A percentile compares a stretch with the other conserved stretches of the same genome.
These are phyloP conservation scores for Sphagnum fallax DNA, from an alignment of 228 moss, liverwort and hornwort species.

Conservation along the genomic window DNA sequence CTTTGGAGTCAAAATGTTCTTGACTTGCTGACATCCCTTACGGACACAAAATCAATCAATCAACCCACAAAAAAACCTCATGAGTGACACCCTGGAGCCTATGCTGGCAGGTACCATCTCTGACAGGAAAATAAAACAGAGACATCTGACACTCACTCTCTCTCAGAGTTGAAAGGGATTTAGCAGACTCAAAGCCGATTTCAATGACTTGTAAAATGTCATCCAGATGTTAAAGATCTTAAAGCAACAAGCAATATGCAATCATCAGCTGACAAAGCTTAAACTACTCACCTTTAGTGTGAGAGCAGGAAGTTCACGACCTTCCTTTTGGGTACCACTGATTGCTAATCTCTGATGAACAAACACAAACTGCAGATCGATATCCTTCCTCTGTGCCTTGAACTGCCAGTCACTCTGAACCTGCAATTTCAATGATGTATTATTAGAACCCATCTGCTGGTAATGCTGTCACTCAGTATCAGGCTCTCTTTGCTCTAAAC, in stretches of 20 bases:
- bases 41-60: neutral
- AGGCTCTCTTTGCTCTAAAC: too few relatives aligned
- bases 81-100: neutral
- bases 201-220: too few relatives aligned
- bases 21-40: conserved; percentile 5
- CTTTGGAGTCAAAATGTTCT: conserved; percentile 3
- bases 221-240: too few relatives aligned
- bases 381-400: conserved; percentile 4
- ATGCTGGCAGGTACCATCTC: too few relatives aligned
- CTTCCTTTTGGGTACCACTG: conserved; percentile 8
- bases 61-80: neutral
- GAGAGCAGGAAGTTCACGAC: conserved; percentile 5
- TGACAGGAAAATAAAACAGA: too few relatives aligned
- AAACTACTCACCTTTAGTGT: conserved; percentile 4
- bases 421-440: neutral
- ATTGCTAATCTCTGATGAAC: neutral
- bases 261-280: neutral
- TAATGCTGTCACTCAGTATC: too few relatives aligned
- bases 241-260: too few relatives aligned
- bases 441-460: too few relatives aligned
- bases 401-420: conserved; percentile 8
- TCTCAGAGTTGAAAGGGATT: too few relatives aligned
- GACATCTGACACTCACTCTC: too few relatives aligned
- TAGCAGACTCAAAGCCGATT: too few relatives aligned
- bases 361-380: conserved; percentile 7